Percentiles rank a stretch among this genome's conserved stretches.
Evolutionary conservation across 768 basidiomycete genomes (phyloP).

Genomic region (Sarcodon aspratus): DNA sequence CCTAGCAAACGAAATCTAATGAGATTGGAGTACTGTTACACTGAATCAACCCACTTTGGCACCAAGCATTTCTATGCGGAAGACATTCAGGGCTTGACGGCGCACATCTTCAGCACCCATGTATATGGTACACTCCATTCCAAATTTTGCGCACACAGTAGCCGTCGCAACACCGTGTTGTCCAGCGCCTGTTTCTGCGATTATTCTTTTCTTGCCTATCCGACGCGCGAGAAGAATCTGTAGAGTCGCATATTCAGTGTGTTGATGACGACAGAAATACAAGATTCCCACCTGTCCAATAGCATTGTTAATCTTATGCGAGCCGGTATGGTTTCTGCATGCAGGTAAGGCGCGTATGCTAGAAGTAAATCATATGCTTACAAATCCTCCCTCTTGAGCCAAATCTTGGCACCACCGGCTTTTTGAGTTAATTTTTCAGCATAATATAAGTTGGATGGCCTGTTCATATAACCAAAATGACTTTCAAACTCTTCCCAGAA

Average conservation of each 20-base stretch:
- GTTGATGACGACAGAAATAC: neutral
- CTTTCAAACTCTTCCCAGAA: slow-evolving; percentile 90
- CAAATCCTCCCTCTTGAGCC: slow-evolving; percentile 96
- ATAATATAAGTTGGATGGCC: slow-evolving; percentile 85
- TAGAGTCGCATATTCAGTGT: neutral
- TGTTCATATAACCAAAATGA: slow-evolving; percentile 88
- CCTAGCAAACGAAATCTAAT: slow-evolving; percentile 30
- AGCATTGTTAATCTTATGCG: slow-evolving; percentile 99
- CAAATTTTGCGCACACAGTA: slow-evolving; percentile 95
- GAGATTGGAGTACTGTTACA: neutral
- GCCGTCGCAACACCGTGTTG: slow-evolving; percentile 99
- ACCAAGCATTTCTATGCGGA: slow-evolving; percentile 96
- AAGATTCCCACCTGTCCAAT: slow-evolving; percentile 69
- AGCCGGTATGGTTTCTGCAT: slow-evolving; percentile 88
- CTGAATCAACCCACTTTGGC: slow-evolving; percentile 45
- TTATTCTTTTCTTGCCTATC: slow-evolving; percentile 92
- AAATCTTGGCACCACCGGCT: slow-evolving; percentile 90
- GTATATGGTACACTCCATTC: slow-evolving; percentile 89
- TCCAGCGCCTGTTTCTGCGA: slow-evolving; percentile 97
- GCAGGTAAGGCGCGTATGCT: slow-evolving; percentile 1
- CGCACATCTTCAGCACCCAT: slow-evolving; percentile 98
- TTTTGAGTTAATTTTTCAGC: slow-evolving; percentile 85
- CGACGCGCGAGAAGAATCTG: slow-evolving; percentile 91
- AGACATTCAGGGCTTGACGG: slow-evolving; percentile 93
- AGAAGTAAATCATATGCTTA: slow-evolving; percentile 21